Percentiles rank a stretch among this genome's conserved stretches.
phyloP scores from a whole-genome alignment of 2,329 filamentous ascomycete genomes.

The Ascochyta lentis region DNA sequence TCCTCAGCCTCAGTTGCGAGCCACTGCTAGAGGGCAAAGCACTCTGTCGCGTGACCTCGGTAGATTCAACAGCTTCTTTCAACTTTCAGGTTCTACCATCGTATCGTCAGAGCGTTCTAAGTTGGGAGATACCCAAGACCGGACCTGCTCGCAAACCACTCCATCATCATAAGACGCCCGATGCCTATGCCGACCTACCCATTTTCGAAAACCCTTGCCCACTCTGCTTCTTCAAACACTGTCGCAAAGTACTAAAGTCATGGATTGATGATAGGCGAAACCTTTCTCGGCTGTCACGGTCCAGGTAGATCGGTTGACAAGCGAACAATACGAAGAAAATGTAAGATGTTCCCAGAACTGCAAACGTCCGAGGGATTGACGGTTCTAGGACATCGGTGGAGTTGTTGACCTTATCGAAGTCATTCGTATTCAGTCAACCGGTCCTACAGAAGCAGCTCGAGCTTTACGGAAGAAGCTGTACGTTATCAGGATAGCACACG shows the following conservation, averaged over 20 bases:
- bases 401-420: conserved; percentile 95
- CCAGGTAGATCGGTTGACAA: conserved; percentile 86
- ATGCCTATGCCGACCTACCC: conserved; percentile 32
- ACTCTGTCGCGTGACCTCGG: conserved; percentile 22
- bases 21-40: conserved; percentile 20
- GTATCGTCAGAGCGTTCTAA: conserved; percentile 6
- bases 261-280: conserved; percentile 58
- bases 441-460: conserved; percentile 86
- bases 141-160: conserved; percentile 22
- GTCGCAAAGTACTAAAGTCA: conserved; percentile 32
- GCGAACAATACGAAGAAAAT: conserved; percentile 88
- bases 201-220: conserved; percentile 40
- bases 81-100: conserved; percentile 9
- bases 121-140: conserved; percentile 1
- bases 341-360: conserved; percentile 17
- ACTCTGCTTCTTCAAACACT: conserved; percentile 35
- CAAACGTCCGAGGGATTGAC: neutral
- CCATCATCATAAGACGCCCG: conserved; percentile 34
- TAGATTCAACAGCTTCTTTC: conserved; percentile 13
- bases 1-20: conserved; percentile 12
- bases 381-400: conserved; percentile 70
- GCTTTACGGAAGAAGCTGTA: conserved; percentile 94
- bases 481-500: conserved; percentile 36
- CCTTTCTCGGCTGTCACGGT: conserved; percentile 95
- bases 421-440: conserved; percentile 85